phyloP scores from a whole-genome alignment of 2,329 filamentous ascomycete genomes.

The Cercospora berteroae region DNA sequence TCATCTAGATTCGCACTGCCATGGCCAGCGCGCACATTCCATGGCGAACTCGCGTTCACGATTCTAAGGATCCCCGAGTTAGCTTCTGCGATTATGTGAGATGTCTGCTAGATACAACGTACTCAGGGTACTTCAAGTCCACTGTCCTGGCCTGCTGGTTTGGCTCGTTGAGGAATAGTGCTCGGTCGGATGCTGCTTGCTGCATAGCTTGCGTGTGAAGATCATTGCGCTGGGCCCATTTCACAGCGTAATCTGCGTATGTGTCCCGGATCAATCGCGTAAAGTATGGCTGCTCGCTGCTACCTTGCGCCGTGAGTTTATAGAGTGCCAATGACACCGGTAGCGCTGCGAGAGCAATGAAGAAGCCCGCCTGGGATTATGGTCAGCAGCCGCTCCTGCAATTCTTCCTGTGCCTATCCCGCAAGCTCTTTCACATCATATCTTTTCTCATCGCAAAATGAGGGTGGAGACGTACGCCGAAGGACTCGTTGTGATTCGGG shows the following conservation, averaged over 20 bases:
- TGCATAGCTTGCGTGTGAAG: slow-evolving; percentile 61
- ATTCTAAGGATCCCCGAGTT: slow-evolving; percentile 8
- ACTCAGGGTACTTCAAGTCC: slow-evolving; percentile 64
- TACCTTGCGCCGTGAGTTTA: slow-evolving; percentile 43
- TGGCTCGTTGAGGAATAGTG: slow-evolving; percentile 55
- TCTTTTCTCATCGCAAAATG: background rate
- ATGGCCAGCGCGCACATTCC: slow-evolving; percentile 63
- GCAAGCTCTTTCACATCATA: background rate
- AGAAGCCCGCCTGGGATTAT: slow-evolving; percentile 48
- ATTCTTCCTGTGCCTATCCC: background rate
- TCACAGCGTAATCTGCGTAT: slow-evolving; percentile 54
- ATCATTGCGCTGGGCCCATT: slow-evolving; percentile 57
- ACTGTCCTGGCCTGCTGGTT: slow-evolving; percentile 47
- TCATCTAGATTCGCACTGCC: slow-evolving; percentile 56
- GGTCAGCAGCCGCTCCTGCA: background rate
- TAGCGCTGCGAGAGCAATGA: slow-evolving; percentile 46
- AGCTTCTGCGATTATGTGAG: background rate
- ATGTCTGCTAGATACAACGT: slow-evolving; percentile 39
- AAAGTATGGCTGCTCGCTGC: slow-evolving; percentile 44
- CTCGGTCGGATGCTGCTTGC: slow-evolving; percentile 61
- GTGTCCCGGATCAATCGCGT: slow-evolving; percentile 57
- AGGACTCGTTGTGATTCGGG: slow-evolving; percentile 47
- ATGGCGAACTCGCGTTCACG: slow-evolving; percentile 58
- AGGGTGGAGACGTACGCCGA: slow-evolving; percentile 48
- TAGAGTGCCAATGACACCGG: slow-evolving; percentile 49